phyloP scores from a whole-genome alignment of 306 rosid species.

The Trifolium fragiferum region DNA sequence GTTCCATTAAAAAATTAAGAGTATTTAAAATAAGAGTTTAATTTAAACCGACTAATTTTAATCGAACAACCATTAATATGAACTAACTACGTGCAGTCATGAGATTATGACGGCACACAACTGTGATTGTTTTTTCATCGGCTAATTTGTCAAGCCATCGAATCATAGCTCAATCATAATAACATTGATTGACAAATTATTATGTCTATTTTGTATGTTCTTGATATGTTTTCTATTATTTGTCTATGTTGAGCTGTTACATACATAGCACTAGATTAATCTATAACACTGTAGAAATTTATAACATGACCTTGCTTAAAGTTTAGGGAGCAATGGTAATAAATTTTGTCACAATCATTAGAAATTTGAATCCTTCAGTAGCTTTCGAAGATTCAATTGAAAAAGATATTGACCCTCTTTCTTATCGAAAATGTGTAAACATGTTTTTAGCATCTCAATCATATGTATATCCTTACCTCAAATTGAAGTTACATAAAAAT shows the following conservation, averaged over 20 bases:
- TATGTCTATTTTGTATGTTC: conserved; percentile 40
- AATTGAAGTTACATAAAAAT: not conserved
- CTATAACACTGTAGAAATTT: conserved; percentile 14
- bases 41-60: not conserved
- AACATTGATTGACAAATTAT: not conserved
- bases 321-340: conserved; percentile 44
- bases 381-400: conserved; percentile 41
- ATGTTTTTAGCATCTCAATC: conserved; percentile 30
- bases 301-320: conserved; percentile 45
- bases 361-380: conserved; percentile 22
- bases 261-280: not conserved
- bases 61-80: not conserved
- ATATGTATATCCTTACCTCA: not conserved
- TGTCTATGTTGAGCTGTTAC: conserved; percentile 27
- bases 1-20: too few relatives aligned
- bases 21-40: not conserved
- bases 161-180: conserved; percentile 44
- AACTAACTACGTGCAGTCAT: not conserved
- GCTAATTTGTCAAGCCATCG: conserved; percentile 4
- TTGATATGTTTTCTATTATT: conserved; percentile 44
- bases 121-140: not conserved
- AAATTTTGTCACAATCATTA: conserved; percentile 35
- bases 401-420: conserved; percentile 27
- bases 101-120: not conserved
- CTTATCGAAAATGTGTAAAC: conserved; percentile 18